phyloP scores from a whole-genome alignment of 2,329 filamentous ascomycete species.

The Calonectria pteridis region DNA sequence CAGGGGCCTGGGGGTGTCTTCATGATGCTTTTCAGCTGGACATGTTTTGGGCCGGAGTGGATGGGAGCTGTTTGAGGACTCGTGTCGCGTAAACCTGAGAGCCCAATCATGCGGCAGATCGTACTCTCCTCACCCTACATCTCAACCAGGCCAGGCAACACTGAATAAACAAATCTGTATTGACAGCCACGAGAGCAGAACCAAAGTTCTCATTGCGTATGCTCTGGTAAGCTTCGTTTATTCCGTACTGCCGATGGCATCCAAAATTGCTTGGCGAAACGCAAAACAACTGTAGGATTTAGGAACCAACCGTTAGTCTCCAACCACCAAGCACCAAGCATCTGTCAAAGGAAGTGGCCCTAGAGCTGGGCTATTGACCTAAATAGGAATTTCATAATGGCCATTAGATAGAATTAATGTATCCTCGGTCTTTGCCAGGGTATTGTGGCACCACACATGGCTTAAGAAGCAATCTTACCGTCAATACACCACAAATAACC shows the following conservation, averaged over 20 bases:
- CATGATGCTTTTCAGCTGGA: background rate
- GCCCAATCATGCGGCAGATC: background rate
- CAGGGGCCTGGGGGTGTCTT: background rate
- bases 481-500: background rate
- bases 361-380: background rate
- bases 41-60: background rate
- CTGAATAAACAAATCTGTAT: background rate
- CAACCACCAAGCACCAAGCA: background rate
- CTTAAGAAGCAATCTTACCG: no score
- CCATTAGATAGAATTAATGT: background rate
- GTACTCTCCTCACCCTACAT: background rate
- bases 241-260: background rate
- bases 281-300: background rate
- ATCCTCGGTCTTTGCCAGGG: background rate
- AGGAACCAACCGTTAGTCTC: background rate
- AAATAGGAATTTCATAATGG: background rate
- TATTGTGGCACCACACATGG: no score
- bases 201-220: background rate
- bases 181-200: no score
- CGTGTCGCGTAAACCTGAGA: background rate
- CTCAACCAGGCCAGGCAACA: background rate
- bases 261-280: background rate
- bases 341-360: background rate
- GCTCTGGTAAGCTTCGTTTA: background rate
- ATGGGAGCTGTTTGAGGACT: background rate